phyloP scores from a whole-genome alignment of 164 flowering plant species.

The Taxillus chinensis region DNA sequence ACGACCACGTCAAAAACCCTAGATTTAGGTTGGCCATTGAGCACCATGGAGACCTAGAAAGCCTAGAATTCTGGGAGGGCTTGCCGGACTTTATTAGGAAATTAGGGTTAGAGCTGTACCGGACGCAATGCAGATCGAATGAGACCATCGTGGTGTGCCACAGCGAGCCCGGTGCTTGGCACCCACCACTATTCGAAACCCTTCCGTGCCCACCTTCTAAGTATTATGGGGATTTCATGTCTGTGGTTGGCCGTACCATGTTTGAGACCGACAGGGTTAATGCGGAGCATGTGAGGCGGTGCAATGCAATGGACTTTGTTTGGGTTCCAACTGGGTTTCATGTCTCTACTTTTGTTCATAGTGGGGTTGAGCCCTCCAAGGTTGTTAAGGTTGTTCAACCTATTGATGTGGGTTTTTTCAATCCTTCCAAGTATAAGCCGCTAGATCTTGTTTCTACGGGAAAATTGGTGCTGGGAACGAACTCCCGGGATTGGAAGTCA shows the following conservation, averaged over 20 bases:
- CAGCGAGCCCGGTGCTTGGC: conserved; percentile 89
- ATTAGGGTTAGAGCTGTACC: conserved; percentile 42
- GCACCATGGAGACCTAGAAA: conserved; percentile 59
- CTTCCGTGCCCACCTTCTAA: conserved; percentile 62
- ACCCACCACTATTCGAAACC: conserved; percentile 65
- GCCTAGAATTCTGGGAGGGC: conserved; percentile 61
- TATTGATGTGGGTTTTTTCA: conserved; percentile 55
- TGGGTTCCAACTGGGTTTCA: conserved; percentile 88
- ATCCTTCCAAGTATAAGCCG: conserved; percentile 44
- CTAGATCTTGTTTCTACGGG: conserved; percentile 26
- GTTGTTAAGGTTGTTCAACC: conserved; percentile 64
- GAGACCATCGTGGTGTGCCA: conserved; percentile 67
- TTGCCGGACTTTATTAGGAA: conserved; percentile 29
- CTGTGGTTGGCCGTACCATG: conserved; percentile 73
- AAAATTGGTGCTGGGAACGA: conserved; percentile 29
- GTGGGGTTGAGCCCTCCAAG: conserved; percentile 66
- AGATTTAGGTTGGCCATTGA: conserved; percentile 42
- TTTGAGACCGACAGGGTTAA: conserved; percentile 68
- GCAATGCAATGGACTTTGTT: conserved; percentile 56
- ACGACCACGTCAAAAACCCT: conserved; percentile 17
- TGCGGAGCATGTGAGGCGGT: conserved; percentile 40
- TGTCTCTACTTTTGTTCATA: conserved; percentile 40
- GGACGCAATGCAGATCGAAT: conserved; percentile 34
- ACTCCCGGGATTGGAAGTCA: background rate
- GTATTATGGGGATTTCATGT: conserved; percentile 33